These are phyloP conservation scores for Pseudocercospora cruenta DNA, from an alignment of 2,329 filamentous ascomycete genomes.

Conservation along the genomic window DNA sequence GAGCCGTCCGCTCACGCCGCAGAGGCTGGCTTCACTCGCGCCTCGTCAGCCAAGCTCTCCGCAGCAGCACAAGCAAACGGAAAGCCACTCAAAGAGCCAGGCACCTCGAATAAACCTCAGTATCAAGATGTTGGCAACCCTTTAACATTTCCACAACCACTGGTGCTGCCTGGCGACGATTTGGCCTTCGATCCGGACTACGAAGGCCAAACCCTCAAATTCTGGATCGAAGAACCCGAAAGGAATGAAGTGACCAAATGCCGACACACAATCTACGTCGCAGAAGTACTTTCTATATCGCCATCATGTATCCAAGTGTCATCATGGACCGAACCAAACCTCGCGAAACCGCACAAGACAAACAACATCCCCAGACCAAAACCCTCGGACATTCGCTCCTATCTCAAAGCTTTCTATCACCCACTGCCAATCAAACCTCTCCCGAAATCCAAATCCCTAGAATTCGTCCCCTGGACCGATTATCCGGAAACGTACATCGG, in stretches of 20 bases:
- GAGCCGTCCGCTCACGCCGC: background rate
- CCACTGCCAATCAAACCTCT: conserved; percentile 56
- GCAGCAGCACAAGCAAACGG: background rate
- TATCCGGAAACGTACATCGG: conserved; percentile 43
- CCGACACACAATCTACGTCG: conserved; percentile 60
- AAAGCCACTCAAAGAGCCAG: background rate
- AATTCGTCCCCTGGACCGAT: conserved; percentile 55
- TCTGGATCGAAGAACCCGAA: conserved; percentile 52
- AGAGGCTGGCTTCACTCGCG: background rate
- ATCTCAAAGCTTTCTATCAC: conserved; percentile 58
- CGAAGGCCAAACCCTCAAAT: conserved; percentile 56
- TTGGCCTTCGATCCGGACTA: conserved; percentile 58
- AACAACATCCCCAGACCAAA: background rate
- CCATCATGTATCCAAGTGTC: conserved; percentile 45
- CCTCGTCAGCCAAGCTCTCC: background rate
- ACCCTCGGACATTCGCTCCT: conserved; percentile 44
- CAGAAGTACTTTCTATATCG: conserved; percentile 49
- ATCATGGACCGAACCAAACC: too few species aligned
- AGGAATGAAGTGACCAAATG: conserved; percentile 55
- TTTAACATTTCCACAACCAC: conserved; percentile 58
- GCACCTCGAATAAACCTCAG: background rate
- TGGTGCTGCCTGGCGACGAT: conserved; percentile 64
- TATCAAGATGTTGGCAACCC: conserved; percentile 4
- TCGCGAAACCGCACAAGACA: too few species aligned
- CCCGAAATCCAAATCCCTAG: conserved; percentile 34